Evolutionary conservation across 495 filamentous ascomycete species (phyloP).

Genomic region (Amorphotheca resinae): DNA sequence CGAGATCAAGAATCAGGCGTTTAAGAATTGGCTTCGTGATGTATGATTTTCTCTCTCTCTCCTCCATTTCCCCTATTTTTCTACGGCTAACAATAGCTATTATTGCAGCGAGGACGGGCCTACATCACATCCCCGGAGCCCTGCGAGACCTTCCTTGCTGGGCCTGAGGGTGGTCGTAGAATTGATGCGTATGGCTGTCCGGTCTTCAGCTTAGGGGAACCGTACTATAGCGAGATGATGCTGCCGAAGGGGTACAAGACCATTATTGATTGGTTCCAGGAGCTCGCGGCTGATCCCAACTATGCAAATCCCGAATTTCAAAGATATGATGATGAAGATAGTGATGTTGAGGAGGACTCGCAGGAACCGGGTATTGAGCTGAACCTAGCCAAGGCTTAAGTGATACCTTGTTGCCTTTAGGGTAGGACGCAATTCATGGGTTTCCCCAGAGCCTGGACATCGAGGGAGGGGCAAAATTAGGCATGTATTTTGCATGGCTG

Average conservation of each 20-base stretch:
- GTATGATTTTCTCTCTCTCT: slow-evolving; percentile 27
- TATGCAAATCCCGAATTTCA: slow-evolving; percentile 2
- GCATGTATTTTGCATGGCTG: no score
- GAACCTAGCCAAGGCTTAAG: no score
- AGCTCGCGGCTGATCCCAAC: slow-evolving; percentile 20
- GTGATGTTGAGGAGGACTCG: background rate
- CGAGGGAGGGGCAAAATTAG: no score
- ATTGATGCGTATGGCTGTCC: slow-evolving; percentile 29
- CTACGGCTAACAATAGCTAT: background rate
- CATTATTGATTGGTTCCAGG: slow-evolving; percentile 33
- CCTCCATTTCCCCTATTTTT: background rate
- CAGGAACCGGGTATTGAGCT: background rate
- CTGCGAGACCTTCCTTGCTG: slow-evolving; percentile 35
- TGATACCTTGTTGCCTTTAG: no score
- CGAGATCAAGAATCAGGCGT: slow-evolving; percentile 26
- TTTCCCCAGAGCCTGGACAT: background rate
- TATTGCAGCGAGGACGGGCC: slow-evolving; percentile 40
- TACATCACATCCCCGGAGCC: slow-evolving; percentile 42
- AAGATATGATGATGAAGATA: background rate
- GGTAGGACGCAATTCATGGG: no score
- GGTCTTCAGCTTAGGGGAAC: slow-evolving; percentile 31
- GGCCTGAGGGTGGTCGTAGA: slow-evolving; percentile 27
- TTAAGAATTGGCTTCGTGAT: slow-evolving; percentile 32
- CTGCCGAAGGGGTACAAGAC: slow-evolving; percentile 24
- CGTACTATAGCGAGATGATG: slow-evolving; percentile 26